A percentile compares a stretch with the other conserved stretches of the same genome.
phyloP scores from a whole-genome alignment of 768 basidiomycete species.

The Gautieria morchelliformis region DNA sequence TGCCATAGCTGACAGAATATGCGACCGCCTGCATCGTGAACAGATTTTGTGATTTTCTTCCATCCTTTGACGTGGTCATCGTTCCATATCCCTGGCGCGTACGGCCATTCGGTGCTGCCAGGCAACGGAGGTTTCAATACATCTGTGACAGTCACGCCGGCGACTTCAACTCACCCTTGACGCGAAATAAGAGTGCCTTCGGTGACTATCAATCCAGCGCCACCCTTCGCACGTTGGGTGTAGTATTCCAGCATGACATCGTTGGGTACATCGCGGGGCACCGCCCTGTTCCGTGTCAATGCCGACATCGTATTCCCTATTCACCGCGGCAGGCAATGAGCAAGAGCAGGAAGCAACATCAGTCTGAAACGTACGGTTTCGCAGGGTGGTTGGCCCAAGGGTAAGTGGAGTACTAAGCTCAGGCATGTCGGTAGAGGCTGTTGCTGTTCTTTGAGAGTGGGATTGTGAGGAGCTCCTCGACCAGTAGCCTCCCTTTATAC shows the following conservation, averaged over 20 bases:
- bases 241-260: constrained; percentile 32
- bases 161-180: constrained; percentile 27
- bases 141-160: not conserved
- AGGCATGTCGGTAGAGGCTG: not conserved
- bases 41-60: constrained; percentile 37
- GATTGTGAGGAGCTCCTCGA: too few relatives aligned
- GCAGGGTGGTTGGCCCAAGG: constrained; percentile 25
- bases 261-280: constrained; percentile 26
- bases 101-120: constrained; percentile 33
- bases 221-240: constrained; percentile 29
- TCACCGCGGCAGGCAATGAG: not conserved
- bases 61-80: constrained; percentile 34
- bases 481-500: too few relatives aligned
- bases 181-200: constrained; percentile 31
- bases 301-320: constrained; percentile 28
- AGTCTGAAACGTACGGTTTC: constrained; percentile 20
- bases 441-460: not conserved
- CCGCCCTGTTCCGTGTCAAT: constrained; percentile 31
- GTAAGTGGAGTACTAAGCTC: constrained; percentile 19
- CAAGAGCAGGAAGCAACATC: not conserved
- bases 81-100: constrained; percentile 40
- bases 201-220: constrained; percentile 30
- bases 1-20: constrained; percentile 41
- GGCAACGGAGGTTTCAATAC: not conserved
- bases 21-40: constrained; percentile 34